phyloP scores from a whole-genome alignment of 306 rosid species.

The Cercis canadensis region DNA sequence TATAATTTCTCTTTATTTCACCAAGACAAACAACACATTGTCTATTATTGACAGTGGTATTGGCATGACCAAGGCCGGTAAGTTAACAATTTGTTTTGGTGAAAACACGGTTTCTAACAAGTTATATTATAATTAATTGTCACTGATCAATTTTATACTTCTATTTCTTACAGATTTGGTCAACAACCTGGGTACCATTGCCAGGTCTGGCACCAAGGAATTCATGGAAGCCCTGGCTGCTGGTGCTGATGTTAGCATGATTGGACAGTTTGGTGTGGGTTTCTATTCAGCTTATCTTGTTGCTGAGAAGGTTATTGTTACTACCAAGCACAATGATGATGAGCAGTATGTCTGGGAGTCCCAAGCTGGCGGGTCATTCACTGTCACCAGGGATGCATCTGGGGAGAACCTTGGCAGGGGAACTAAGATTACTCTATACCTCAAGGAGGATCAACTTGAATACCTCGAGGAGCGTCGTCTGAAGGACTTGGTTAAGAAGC shows the following conservation, averaged over 20 bases:
- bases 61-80: slow-evolving; percentile 97
- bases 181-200: slow-evolving; percentile 89
- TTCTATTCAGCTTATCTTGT: slow-evolving; percentile 90
- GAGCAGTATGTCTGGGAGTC: slow-evolving; percentile 94
- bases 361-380: slow-evolving; percentile 89
- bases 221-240: slow-evolving; percentile 94
- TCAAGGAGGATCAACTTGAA: slow-evolving; percentile 91
- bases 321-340: slow-evolving; percentile 81
- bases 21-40: slow-evolving; percentile 64
- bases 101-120: background rate
- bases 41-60: slow-evolving; percentile 84
- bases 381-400: slow-evolving; percentile 76
- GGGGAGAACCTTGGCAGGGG: slow-evolving; percentile 85
- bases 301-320: slow-evolving; percentile 85
- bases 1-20: no score
- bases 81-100: background rate
- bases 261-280: slow-evolving; percentile 92
- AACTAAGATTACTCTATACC: slow-evolving; percentile 67
- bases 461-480: slow-evolving; percentile 85
- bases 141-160: background rate
- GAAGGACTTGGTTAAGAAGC: slow-evolving; percentile 88
- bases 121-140: background rate
- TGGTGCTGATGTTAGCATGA: slow-evolving; percentile 96
- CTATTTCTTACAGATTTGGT: slow-evolving; percentile 64
- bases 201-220: slow-evolving; percentile 92